Conservation (phyloP, 2,329 filamentous ascomycete species). For the Aspergillus thermomutatus region DNA sequence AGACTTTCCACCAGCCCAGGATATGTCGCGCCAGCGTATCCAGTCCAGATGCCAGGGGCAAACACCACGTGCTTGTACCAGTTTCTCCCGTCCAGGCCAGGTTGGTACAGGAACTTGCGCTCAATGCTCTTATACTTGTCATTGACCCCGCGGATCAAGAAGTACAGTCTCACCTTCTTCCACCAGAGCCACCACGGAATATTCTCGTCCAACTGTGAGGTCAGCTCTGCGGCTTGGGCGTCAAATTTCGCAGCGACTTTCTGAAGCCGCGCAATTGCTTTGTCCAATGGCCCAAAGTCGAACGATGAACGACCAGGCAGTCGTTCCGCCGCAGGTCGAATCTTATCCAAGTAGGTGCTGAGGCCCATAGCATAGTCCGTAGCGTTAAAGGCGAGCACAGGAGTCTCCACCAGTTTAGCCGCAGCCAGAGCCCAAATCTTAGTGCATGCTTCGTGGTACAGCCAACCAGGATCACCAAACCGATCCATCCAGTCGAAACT, state of each 20-base stretch:
- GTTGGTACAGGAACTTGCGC: slow-evolving; percentile 70
- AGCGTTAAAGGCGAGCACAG: slow-evolving; percentile 63
- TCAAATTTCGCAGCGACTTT: slow-evolving; percentile 52
- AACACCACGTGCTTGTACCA: slow-evolving; percentile 98
- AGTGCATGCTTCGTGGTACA: slow-evolving; percentile 61
- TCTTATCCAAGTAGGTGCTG: slow-evolving; percentile 37
- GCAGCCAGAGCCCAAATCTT: slow-evolving; percentile 63
- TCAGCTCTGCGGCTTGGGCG: slow-evolving; percentile 45
- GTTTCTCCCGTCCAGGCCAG: slow-evolving; percentile 71
- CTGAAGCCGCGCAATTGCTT: slow-evolving; percentile 48
- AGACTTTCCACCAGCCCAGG: slow-evolving; percentile 63
- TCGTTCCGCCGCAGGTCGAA: slow-evolving; percentile 25
- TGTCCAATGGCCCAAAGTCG: slow-evolving; percentile 47
- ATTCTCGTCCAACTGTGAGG: slow-evolving; percentile 48
- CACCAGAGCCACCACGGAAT: slow-evolving; percentile 79
- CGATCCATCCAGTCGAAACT: slow-evolving; percentile 79
- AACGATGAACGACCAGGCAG: slow-evolving; percentile 26
- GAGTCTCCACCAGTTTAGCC: slow-evolving; percentile 59
- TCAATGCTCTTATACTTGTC: slow-evolving; percentile 81
- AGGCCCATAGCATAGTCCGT: slow-evolving; percentile 62
- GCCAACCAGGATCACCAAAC: slow-evolving; percentile 64
- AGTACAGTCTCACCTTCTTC: slow-evolving; percentile 62
- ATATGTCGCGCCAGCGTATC: slow-evolving; percentile 73
- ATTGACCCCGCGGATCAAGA: slow-evolving; percentile 66
- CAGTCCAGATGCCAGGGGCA: slow-evolving; percentile 86